Evolutionary conservation across 2,329 filamentous ascomycete genomes (phyloP).

Genomic region (Domatiomyces catenatus): DNA sequence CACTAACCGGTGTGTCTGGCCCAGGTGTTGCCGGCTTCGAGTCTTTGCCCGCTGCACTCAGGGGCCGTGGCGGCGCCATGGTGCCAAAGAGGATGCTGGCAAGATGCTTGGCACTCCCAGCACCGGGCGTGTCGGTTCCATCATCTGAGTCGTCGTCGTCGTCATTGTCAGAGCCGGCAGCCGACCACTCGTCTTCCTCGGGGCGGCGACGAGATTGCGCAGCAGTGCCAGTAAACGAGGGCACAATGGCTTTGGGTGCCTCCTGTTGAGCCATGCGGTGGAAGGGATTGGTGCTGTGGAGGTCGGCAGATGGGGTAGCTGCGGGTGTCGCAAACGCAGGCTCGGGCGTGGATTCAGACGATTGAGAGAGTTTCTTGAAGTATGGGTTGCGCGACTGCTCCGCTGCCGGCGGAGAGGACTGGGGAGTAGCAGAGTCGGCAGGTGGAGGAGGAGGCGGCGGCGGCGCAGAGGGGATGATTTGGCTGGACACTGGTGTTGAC

Average conservation of each 20-base stretch:
- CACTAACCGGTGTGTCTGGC: constrained; percentile 32
- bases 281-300: constrained; percentile 87
- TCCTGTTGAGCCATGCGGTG: constrained; percentile 56
- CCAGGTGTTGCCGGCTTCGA: constrained; percentile 32
- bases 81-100: constrained; percentile 92
- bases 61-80: constrained; percentile 81
- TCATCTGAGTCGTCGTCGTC: constrained; percentile 56
- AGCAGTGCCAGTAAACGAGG: constrained; percentile 29
- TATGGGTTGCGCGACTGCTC: constrained; percentile 88
- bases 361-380: constrained; percentile 71
- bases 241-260: constrained; percentile 35
- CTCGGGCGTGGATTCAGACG: constrained; percentile 34
- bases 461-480: constrained; percentile 29
- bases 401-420: constrained; percentile 34
- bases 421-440: constrained; percentile 41
- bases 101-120: constrained; percentile 74
- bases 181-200: constrained; percentile 68
- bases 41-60: constrained; percentile 52
- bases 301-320: constrained; percentile 29
- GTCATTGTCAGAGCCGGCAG: constrained; percentile 55
- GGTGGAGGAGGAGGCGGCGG: constrained; percentile 20
- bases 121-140: constrained; percentile 62
- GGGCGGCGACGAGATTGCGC: constrained; percentile 40
- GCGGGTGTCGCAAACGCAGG: constrained; percentile 25
- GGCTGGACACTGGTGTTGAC: constrained; percentile 44